Base-by-base conservation (phyloP, 495 filamentous ascomycete species). In the Neurospora discreta region DNA sequence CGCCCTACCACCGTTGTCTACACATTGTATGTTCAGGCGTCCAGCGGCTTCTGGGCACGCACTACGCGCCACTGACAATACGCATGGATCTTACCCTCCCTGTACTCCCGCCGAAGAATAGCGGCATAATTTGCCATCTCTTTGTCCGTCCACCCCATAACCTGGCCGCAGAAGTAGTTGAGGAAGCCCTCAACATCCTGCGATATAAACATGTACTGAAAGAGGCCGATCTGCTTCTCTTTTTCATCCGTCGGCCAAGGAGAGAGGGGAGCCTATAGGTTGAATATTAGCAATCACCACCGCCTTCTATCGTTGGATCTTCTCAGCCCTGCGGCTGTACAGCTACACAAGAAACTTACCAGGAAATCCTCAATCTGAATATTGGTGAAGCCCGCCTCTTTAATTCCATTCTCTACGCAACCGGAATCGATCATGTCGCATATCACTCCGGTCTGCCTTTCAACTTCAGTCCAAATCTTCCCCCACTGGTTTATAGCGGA, bases 301-400 rank as follows among this genome's bases (percentile, higher is more conserved):
- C 4, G 4, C 30, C 30, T 44, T 52, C 1, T n/a, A n/a, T 23
- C 44, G 20, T 5, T 1, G 18, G 0, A 1, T n/a, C 43, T 44
- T n/a, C 43, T 44, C 43, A 44, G 3, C 43, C n/a, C 8, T 18
- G 20, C n/a, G 9, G 43, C 43, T 46, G 10, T 3, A n/a, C 8
- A 20, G 8, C 20, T n/a, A 10, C 0, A 8, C 5, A 26, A 3
- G 46, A 15, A 58, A 58, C 46, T 26, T 15, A 58, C 46, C 46
- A 58, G 0, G 46, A 2, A 67, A 65, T 74, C 71, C 30, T 68
- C 73, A 3, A 72, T 69, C 1, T 74, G 71, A 0, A 80, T 88
- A 76, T 92, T 88, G 0, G 84, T 82, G 67, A 85, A 86, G 71
- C 91, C 83, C 5, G 89, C 83, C 3, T 77, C 76, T 26, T 88